Conservation (phyloP, 306 rosid species). For the Amphicarpaea edgeworthii region DNA sequence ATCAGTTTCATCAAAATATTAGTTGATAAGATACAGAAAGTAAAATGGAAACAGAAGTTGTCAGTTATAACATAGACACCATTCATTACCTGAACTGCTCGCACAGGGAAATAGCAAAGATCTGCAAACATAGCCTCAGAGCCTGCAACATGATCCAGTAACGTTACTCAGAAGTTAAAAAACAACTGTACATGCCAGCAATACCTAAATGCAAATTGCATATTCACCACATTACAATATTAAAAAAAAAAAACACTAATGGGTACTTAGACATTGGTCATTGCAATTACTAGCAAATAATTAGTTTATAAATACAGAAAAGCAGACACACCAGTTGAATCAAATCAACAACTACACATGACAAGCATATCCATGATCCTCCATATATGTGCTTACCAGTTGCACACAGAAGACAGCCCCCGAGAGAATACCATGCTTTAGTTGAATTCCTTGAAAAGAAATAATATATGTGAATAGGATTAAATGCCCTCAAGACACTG, state of each 20-base stretch:
- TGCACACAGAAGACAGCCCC: constrained; percentile 96
- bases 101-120: constrained; percentile 97
- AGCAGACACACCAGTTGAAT: constrained; percentile 20
- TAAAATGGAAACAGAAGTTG: constrained; percentile 19
- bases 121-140: constrained; percentile 99
- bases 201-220: constrained; percentile 9
- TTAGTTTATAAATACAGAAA: constrained; percentile 20
- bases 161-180: constrained; percentile 41
- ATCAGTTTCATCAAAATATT: constrained; percentile 40
- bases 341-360: constrained; percentile 36
- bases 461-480: constrained; percentile 88
- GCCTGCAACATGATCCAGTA: constrained; percentile 64
- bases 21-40: constrained; percentile 30
- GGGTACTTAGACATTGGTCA: constrained; percentile 34
- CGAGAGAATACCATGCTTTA: constrained; percentile 95
- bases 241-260: not conserved
- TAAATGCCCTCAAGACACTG: constrained; percentile 87
- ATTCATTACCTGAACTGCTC: constrained; percentile 89
- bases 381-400: constrained; percentile 64
- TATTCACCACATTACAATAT: constrained; percentile 18
- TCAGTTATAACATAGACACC: constrained; percentile 36
- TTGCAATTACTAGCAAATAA: constrained; percentile 11
- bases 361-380: constrained; percentile 36
- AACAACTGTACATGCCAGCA: not conserved
- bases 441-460: constrained; percentile 89